Evolutionary conservation across 208 protist genomes (phyloP), one percentile per base, ranked within the genome.

Genomic region (Trypanosoma cruzi): DNA sequence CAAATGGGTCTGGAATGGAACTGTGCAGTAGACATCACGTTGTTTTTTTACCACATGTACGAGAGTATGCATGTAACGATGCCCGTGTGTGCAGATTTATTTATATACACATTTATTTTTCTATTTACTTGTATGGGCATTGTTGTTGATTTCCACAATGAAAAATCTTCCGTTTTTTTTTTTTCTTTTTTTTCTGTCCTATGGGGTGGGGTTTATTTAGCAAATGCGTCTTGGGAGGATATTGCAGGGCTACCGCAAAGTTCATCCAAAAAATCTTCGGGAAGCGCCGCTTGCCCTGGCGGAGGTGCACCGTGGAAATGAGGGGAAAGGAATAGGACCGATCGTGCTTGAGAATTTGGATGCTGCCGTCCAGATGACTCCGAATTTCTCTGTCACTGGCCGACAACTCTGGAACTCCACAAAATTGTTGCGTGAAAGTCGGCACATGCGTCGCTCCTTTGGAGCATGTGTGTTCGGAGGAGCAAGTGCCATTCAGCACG

Each of bases 391-490:
- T 22, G 40, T 91, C 36, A 83, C 48, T 32, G 89, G 74, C 11
- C 72, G 70, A 69, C 80, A 86, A 53, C 58, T 96, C 40, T 96
- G 90, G 88, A 70, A 75, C 32, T 79, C 75, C 36, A 84, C 88
- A 0, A 72, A 75, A 52, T 69, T 91, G 29, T 73, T 85, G 49
- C 78, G 90, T 55, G 66, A 70, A 67, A 86, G 73, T 71, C 48
- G 73, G 4, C 66, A 88, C 56, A 49, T 80, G 20, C 87, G 90
- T 1, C 65, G 68, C 20, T 73, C 80, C 7, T 72, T 87, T 50
- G 75, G 70, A 3, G 84, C 79, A 29, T 96, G 87, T 67, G 88
- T 96, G 24, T 82, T 93, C 31, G 90, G 90, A 14, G 88, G 88
- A 10, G 86, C 85, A 40, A 79, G 68, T 28, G 80, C 83, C 26